Conservation (phyloP, 2,329 filamentous ascomycete genomes). For the Cryphonectria japonica region DNA sequence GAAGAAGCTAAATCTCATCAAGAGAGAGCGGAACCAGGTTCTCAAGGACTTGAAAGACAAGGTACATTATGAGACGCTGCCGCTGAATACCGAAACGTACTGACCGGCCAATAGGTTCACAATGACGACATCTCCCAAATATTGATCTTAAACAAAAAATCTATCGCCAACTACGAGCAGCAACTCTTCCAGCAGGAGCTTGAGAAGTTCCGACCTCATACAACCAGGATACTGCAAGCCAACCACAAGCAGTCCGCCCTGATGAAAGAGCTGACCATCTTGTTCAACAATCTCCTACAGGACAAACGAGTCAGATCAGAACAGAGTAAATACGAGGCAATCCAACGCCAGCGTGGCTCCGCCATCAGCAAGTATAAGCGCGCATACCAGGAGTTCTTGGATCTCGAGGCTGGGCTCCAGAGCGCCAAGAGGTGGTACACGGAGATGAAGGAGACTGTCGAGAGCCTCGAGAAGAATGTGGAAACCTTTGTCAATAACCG, state of each 20-base stretch:
- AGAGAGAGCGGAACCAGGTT: slow-evolving; percentile 87
- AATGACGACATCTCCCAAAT: slow-evolving; percentile 98
- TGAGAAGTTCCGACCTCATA: slow-evolving; percentile 95
- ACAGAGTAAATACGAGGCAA: slow-evolving; percentile 90
- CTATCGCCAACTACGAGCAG: slow-evolving; percentile 86
- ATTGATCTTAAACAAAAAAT: slow-evolving; percentile 96
- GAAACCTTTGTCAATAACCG: slow-evolving; percentile 97
- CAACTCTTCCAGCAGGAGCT: slow-evolving; percentile 94
- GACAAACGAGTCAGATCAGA: slow-evolving; percentile 93
- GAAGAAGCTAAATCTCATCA: slow-evolving; percentile 89
- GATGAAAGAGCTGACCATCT: slow-evolving; percentile 90
- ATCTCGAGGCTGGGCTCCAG: slow-evolving; percentile 81
- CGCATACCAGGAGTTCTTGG: slow-evolving; percentile 89
- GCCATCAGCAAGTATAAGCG: slow-evolving; percentile 89
- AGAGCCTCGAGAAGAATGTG: slow-evolving; percentile 92
- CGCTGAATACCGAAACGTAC: slow-evolving; percentile 13
- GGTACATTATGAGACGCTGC: slow-evolving; percentile 52
- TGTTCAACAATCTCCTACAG: slow-evolving; percentile 86
- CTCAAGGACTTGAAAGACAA: slow-evolving; percentile 97
- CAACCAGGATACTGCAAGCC: slow-evolving; percentile 87
- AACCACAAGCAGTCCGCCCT: slow-evolving; percentile 93
- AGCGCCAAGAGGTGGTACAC: slow-evolving; percentile 92
- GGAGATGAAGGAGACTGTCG: slow-evolving; percentile 94
- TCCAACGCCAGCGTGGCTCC: slow-evolving; percentile 78
- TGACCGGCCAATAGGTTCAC: slow-evolving; percentile 67